Evolutionary conservation across 768 basidiomycete species (phyloP).

Genomic region (Lentinula boryana): DNA sequence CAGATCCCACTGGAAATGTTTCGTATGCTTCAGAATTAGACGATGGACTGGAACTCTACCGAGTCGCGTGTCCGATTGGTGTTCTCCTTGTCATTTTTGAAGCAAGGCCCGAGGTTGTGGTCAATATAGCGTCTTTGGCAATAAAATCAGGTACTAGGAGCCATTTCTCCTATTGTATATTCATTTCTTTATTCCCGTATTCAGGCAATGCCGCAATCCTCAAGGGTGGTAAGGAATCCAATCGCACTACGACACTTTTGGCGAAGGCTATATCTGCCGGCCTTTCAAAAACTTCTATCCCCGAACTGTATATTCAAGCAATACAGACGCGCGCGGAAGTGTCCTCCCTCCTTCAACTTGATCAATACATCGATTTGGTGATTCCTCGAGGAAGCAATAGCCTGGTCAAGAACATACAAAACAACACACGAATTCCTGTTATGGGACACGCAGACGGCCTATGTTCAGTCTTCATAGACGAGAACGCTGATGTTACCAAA

Average conservation of each 20-base stretch:
- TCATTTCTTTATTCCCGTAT: not conserved
- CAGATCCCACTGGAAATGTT: slow-evolving; percentile 82
- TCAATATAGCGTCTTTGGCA: slow-evolving; percentile 93
- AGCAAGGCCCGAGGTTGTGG: slow-evolving; percentile 94
- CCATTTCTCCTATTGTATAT: not conserved
- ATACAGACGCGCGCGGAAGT: slow-evolving; percentile 92
- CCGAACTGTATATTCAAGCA: slow-evolving; percentile 80
- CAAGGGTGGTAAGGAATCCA: slow-evolving; percentile 96
- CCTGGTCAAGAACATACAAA: slow-evolving; percentile 85
- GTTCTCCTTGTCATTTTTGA: slow-evolving; percentile 97
- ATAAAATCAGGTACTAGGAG: slow-evolving; percentile 82
- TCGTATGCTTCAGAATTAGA: slow-evolving; percentile 90
- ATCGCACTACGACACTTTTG: slow-evolving; percentile 69
- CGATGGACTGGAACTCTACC: slow-evolving; percentile 81
- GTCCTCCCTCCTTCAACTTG: slow-evolving; percentile 76
- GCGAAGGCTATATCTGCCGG: slow-evolving; percentile 77
- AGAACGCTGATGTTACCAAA: slow-evolving; percentile 70
- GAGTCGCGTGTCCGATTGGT: slow-evolving; percentile 94
- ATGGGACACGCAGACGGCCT: slow-evolving; percentile 99
- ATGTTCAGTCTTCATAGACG: slow-evolving; percentile 87
- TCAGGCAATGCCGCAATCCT: slow-evolving; percentile 94
- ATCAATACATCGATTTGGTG: slow-evolving; percentile 92
- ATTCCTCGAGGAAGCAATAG: slow-evolving; percentile 94
- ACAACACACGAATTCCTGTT: slow-evolving; percentile 87
- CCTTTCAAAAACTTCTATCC: slow-evolving; percentile 65